These are phyloP conservation scores for Paraconiothyrium sp. DNA, from an alignment of 2,329 filamentous ascomycete species.

Conservation along the genomic window DNA sequence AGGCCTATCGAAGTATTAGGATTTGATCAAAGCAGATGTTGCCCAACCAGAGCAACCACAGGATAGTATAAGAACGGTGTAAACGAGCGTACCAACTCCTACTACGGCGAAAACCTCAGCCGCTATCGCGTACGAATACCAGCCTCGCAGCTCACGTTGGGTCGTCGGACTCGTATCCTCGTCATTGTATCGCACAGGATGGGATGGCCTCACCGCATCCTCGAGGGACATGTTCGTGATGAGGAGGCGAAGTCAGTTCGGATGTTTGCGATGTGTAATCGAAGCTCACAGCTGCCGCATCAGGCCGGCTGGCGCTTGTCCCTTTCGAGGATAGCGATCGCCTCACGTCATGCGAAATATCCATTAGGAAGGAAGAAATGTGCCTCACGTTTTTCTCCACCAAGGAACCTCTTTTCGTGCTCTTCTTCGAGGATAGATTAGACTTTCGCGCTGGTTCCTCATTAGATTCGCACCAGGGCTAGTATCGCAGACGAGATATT, in stretches of 20 bases:
- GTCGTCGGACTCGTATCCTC: conserved; percentile 76
- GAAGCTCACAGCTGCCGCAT: background rate
- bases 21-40: background rate
- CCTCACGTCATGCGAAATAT: conserved; percentile 3
- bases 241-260: conserved; percentile 1
- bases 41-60: background rate
- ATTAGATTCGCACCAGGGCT: too few species aligned
- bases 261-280: conserved; percentile 10
- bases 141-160: conserved; percentile 80
- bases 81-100: conserved; percentile 70
- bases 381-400: too few species aligned
- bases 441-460: too few species aligned
- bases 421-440: too few species aligned
- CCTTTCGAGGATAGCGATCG: background rate
- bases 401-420: too few species aligned
- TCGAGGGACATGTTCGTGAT: conserved; percentile 27
- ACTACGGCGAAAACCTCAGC: conserved; percentile 94
- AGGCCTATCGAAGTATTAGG: conserved; percentile 66
- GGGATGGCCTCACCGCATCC: conserved; percentile 24
- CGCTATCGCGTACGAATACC: conserved; percentile 91
- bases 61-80: background rate
- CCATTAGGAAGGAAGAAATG: too few species aligned
- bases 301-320: conserved; percentile 4
- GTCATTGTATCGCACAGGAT: conserved; percentile 32
- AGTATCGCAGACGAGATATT: too few species aligned